Evolutionary conservation across 2,329 filamentous ascomycete genomes (phyloP), one percentile per base, ranked within the genome.

Genomic region (Epichloe uncinata): DNA sequence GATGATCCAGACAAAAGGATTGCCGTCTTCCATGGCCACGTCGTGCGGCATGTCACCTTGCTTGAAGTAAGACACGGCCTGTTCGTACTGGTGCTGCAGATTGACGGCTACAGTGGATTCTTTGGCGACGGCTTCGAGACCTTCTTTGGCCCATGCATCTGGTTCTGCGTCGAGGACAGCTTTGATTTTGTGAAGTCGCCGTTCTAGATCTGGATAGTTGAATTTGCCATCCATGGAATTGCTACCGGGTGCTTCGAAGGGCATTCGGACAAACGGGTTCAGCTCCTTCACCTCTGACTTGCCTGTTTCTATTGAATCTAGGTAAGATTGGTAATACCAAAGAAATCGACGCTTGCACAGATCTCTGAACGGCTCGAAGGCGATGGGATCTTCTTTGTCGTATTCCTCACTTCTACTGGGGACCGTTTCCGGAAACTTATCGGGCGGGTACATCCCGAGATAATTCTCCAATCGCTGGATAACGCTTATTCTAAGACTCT

Each of bases 241-340:
- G 52, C 73, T 78, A 0, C 78, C 77, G 1, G 54, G 53, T 2
- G 58, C 52, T 62, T 98, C 93, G 57, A 98, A 98, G 0, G 88
- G 87, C 87, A 95, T 95, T 47, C 76, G 77, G n/a, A 71, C 66
- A 60, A 98, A 97, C 0, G 63, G 54, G 37, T 79, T 69, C 3
- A 79, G 77, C 52, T 84, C 79, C 53, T 77, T 75, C 50, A 83
- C 78, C 56, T 86, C 79, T 26, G 70, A 65, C 57, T 73, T 77
- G 30, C 82, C 85, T 52, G 81, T 75, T 37, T 81, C 73, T 47
- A 95, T 82, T 1, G 84, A 77, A 3, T 76, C 71, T 20, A 93
- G 71, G 61, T 97, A 97, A 3, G 85, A 85, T 56, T 94, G 85
- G 64, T 87, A 95, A 68, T 97, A 97, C 93, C 93, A 97, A 13